Conservation (phyloP, 495 filamentous ascomycete genomes). For the Cryomyces minteri region DNA sequence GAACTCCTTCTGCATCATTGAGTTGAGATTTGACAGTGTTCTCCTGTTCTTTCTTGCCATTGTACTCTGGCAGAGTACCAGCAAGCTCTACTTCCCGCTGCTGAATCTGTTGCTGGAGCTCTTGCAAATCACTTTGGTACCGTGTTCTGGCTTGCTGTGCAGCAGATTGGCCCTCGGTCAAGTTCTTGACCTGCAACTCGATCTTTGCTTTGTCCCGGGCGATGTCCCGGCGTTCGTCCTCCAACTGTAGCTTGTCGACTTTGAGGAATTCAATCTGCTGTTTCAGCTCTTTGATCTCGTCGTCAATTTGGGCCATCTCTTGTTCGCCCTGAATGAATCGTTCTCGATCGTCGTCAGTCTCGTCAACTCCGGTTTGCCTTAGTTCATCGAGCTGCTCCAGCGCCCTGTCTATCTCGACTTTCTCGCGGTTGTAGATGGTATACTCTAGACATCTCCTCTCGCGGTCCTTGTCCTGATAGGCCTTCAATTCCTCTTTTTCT, state of each 20-base stretch:
- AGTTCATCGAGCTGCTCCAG: constrained; percentile 72
- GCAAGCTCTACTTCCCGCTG: constrained; percentile 58
- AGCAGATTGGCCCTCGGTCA: constrained; percentile 64
- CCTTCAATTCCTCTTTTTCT: constrained; percentile 87
- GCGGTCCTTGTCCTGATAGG: constrained; percentile 85
- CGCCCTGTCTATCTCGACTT: constrained; percentile 53
- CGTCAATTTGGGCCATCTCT: constrained; percentile 57
- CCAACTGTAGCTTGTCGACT: constrained; percentile 74
- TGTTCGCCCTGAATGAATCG: constrained; percentile 64
- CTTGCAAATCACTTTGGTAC: constrained; percentile 53
- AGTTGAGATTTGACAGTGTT: constrained; percentile 46
- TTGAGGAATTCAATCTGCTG: constrained; percentile 71
- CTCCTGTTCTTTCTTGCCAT: constrained; percentile 54
- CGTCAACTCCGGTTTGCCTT: constrained; percentile 61
- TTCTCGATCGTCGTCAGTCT: constrained; percentile 63
- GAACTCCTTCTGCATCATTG: constrained; percentile 51
- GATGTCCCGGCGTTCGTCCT: constrained; percentile 71
- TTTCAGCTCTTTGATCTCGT: constrained; percentile 56
- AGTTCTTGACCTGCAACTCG: constrained; percentile 65
- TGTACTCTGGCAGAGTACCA: constrained; percentile 56
- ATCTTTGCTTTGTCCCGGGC: constrained; percentile 62
- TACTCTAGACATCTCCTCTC: constrained; percentile 88
- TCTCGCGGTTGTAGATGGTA: constrained; percentile 79
- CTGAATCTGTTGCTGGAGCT: constrained; percentile 57
- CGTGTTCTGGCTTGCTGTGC: constrained; percentile 48